These are phyloP conservation scores for Rusavskia elegans DNA, from an alignment of 495 filamentous ascomycete species.

Conservation along the genomic window DNA sequence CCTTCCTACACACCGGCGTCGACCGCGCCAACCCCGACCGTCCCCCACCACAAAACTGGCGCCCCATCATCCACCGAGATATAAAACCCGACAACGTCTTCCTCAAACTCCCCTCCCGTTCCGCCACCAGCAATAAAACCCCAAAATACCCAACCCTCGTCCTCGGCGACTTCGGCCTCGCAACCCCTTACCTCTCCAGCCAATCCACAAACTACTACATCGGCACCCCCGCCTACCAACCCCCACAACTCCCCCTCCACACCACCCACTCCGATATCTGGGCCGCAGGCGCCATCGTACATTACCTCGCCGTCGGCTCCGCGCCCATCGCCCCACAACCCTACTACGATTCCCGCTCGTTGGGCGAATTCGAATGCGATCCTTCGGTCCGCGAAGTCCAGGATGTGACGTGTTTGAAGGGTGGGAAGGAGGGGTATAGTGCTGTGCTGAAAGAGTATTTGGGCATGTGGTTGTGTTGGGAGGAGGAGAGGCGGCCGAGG, in stretches of 20 bases:
- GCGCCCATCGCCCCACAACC: neutral
- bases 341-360: neutral
- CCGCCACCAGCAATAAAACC: neutral
- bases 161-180: conserved; percentile 4
- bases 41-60: neutral
- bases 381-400: neutral
- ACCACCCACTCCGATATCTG: neutral
- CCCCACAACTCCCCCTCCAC: neutral
- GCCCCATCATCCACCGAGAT: conserved; percentile 1
- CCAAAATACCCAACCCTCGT: neutral
- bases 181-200: neutral
- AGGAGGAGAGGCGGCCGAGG: neutral
- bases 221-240: neutral
- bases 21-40: neutral
- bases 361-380: neutral
- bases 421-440: neutral
- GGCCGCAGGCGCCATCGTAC: neutral
- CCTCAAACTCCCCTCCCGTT: neutral
- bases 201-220: neutral
- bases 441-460: neutral
- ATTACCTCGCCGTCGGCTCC: neutral
- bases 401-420: neutral
- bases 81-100: conserved; percentile 3
- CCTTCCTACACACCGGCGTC: neutral
- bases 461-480: neutral